phyloP scores from a whole-genome alignment of 225 moss, liverwort and hornwort species.

The Thuidium tamariscinum region DNA sequence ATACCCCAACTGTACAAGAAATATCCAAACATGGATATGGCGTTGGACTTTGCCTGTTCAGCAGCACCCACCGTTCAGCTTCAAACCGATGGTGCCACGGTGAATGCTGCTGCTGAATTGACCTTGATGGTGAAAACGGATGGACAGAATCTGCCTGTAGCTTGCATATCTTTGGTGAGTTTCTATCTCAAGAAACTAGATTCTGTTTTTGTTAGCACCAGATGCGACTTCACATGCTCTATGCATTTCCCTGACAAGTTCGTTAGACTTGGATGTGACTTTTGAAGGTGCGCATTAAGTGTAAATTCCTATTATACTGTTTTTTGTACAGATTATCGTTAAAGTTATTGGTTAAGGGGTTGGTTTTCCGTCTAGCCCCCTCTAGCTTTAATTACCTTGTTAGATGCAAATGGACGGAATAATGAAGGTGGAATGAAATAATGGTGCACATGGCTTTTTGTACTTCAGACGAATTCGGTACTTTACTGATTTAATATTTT shows the following conservation, averaged over 20 bases:
- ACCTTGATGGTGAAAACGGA: conserved; percentile 58
- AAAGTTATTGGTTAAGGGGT: background rate
- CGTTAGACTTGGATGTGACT: background rate
- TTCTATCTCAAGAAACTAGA: background rate
- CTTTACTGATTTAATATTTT: too few species aligned
- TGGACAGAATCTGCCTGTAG: conserved; percentile 40
- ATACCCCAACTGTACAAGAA: conserved; percentile 92
- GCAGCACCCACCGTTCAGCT: conserved; percentile 55
- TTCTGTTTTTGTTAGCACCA: background rate
- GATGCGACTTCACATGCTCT: background rate
- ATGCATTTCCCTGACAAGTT: background rate
- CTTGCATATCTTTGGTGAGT: conserved; percentile 82
- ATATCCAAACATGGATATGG: conserved; percentile 85
- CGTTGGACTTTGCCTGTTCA: conserved; percentile 61
- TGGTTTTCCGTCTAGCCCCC: background rate
- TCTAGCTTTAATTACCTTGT: background rate
- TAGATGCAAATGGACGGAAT: background rate
- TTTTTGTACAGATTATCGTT: background rate
- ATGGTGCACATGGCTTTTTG: background rate
- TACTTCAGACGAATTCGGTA: background rate
- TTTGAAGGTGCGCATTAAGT: background rate
- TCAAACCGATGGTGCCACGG: conserved; percentile 42
- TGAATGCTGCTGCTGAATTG: conserved; percentile 62
- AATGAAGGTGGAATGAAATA: background rate
- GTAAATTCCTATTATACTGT: background rate